These are phyloP conservation scores for Ceratobasidium sp. DNA, from an alignment of 1,284 basidiomycete species.

Conservation along the genomic window DNA sequence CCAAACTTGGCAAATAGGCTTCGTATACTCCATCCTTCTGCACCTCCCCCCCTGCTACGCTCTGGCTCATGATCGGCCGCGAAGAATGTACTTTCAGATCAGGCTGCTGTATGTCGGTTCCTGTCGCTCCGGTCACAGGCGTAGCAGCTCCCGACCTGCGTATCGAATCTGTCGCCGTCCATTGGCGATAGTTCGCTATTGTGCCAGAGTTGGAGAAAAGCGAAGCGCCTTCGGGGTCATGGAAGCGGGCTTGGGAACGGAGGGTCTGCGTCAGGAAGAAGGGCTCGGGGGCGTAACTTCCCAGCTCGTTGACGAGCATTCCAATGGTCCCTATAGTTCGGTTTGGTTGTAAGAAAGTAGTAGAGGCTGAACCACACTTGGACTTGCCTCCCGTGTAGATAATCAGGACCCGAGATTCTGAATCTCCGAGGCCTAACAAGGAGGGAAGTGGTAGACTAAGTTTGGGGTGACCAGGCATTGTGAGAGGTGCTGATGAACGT, in stretches of 20 bases:
- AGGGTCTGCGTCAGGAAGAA: conserved; percentile 86
- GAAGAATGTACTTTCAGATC: conserved; percentile 76
- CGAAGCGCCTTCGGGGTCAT: conserved; percentile 84
- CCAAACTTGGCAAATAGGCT: conserved; percentile 73
- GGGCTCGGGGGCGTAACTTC: conserved; percentile 84
- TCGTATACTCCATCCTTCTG: conserved; percentile 70
- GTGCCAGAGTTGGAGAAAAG: conserved; percentile 77
- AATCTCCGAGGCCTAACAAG: conserved; percentile 32
- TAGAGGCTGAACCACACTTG: conserved; percentile 48
- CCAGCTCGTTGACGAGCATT: conserved; percentile 78
- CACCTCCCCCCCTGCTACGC: not conserved
- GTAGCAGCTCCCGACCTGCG: conserved; percentile 13
- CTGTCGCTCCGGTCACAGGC: conserved; percentile 2
- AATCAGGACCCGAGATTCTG: conserved; percentile 80
- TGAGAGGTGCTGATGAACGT: not conserved
- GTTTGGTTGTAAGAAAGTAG: not conserved
- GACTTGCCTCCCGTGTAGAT: conserved; percentile 82
- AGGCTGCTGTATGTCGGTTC: conserved; percentile 50
- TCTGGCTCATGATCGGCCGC: conserved; percentile 60
- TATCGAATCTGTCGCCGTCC: conserved; percentile 57
- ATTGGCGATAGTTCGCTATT: conserved; percentile 77
- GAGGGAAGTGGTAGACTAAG: conserved; percentile 18
- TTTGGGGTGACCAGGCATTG: conserved; percentile 33
- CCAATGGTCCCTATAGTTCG: conserved; percentile 57
- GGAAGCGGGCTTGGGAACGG: conserved; percentile 81